A percentile compares a stretch with the other conserved stretches of the same genome.
Evolutionary conservation across 2,329 filamentous ascomycete genomes (phyloP).

Genomic region (Blumeria graminis): DNA sequence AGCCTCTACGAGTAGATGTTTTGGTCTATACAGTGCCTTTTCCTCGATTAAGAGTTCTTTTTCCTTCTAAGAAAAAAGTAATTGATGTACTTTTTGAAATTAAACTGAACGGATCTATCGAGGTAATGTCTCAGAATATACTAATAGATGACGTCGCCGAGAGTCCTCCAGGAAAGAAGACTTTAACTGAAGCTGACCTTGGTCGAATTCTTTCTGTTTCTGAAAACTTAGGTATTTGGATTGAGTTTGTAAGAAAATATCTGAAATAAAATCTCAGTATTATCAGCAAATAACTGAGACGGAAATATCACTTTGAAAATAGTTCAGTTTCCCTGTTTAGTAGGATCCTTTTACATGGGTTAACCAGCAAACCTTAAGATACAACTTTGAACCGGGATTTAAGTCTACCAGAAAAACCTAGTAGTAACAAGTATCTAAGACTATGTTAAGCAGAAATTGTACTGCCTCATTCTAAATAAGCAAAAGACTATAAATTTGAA

Average conservation of each 20-base stretch:
- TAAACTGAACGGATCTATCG: slow-evolving; percentile 11
- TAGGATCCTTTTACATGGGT: too few relatives aligned
- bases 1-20: slow-evolving; percentile 11
- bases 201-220: slow-evolving; percentile 21
- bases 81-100: slow-evolving; percentile 15
- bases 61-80: slow-evolving; percentile 9
- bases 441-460: too few relatives aligned
- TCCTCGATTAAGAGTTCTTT: slow-evolving; percentile 11
- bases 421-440: too few relatives aligned
- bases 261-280: slow-evolving; percentile 5
- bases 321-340: too few relatives aligned
- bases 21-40: slow-evolving; percentile 11
- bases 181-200: slow-evolving; percentile 15
- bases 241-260: slow-evolving; percentile 21
- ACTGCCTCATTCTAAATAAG: too few relatives aligned
- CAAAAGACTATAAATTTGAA: too few relatives aligned
- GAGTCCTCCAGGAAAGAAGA: slow-evolving; percentile 4
- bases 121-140: slow-evolving; percentile 13
- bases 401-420: too few relatives aligned
- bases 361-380: too few relatives aligned
- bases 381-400: too few relatives aligned
- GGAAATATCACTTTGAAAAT: not conserved
- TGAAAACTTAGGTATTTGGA: slow-evolving; percentile 26
- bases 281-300: not conserved
- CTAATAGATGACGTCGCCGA: slow-evolving; percentile 8